phyloP scores from a whole-genome alignment of 192 early-diverging fungal species.

The Coemansia sp. region DNA sequence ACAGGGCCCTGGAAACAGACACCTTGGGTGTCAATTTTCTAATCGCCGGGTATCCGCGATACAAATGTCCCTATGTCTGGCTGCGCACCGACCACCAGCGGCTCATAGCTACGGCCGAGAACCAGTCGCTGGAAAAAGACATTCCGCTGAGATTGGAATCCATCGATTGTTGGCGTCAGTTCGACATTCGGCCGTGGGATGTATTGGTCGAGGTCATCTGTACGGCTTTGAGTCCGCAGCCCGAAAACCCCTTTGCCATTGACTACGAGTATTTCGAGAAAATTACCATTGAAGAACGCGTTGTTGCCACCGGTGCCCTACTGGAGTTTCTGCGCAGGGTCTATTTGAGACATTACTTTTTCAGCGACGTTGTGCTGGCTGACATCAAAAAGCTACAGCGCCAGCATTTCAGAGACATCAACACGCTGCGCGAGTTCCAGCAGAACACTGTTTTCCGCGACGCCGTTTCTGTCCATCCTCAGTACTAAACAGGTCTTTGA shows the following conservation, averaged over 20 bases:
- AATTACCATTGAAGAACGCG: conserved; percentile 65
- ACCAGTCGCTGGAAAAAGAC: conserved; percentile 61
- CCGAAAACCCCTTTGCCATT: conserved; percentile 68
- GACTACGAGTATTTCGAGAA: conserved; percentile 63
- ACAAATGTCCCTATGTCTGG: conserved; percentile 76
- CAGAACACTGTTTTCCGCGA: conserved; percentile 23
- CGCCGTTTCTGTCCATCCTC: not conserved
- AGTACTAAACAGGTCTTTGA: not conserved
- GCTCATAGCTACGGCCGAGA: conserved; percentile 53
- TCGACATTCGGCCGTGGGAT: conserved; percentile 67
- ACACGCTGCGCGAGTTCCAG: conserved; percentile 41
- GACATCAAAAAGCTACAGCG: conserved; percentile 47
- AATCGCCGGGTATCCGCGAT: conserved; percentile 69
- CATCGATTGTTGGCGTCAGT: conserved; percentile 64
- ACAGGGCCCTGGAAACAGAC: conserved; percentile 44
- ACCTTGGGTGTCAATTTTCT: conserved; percentile 60
- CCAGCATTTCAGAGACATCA: conserved; percentile 44
- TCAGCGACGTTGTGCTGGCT: conserved; percentile 47
- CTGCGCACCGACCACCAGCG: conserved; percentile 63
- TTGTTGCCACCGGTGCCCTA: conserved; percentile 68
- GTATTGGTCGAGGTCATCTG: conserved; percentile 70
- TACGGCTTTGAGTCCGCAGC: conserved; percentile 57
- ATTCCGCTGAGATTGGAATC: conserved; percentile 66
- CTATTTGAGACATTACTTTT: conserved; percentile 58
- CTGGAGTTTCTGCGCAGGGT: conserved; percentile 66